Percentiles rank a stretch among this genome's conserved stretches.
phyloP scores from a whole-genome alignment of 768 basidiomycete species.

The Mycena latifolia region DNA sequence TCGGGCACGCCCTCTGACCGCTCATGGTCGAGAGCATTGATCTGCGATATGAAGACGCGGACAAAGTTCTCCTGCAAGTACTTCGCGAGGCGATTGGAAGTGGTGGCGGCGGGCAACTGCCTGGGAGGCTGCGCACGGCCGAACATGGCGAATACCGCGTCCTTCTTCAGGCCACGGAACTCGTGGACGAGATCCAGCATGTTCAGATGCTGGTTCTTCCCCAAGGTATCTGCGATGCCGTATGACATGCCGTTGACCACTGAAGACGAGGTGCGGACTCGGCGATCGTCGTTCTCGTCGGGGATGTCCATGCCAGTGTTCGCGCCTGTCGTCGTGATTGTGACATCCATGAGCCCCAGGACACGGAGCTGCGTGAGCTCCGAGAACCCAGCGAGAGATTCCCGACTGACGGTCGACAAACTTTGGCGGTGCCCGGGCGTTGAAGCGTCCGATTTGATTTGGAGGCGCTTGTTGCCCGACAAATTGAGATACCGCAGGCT shows the following conservation, averaged over 20 bases:
- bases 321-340: conserved; percentile 75
- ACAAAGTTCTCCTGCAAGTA: conserved; percentile 88
- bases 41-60: conserved; percentile 67
- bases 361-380: conserved; percentile 87
- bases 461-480: conserved; percentile 96
- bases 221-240: conserved; percentile 95
- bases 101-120: conserved; percentile 55
- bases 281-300: conserved; percentile 88
- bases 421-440: conserved; percentile 47
- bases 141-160: conserved; percentile 97
- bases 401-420: conserved; percentile 42
- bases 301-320: conserved; percentile 71
- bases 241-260: conserved; percentile 94
- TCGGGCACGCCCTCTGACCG: conserved; percentile 71
- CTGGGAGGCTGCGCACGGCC: conserved; percentile 73
- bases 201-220: conserved; percentile 79
- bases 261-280: conserved; percentile 91
- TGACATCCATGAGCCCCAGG: conserved; percentile 98
- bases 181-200: conserved; percentile 95
- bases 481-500: conserved; percentile 94
- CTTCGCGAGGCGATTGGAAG: conserved; percentile 80
- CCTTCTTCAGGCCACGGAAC: conserved; percentile 80
- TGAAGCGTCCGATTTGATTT: conserved; percentile 85
- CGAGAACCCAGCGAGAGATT: conserved; percentile 84
- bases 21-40: conserved; percentile 62